A percentile compares a stretch with the other conserved stretches of the same genome.
Evolutionary conservation across 768 basidiomycete species (phyloP).

Genomic region (Mycena galopus): DNA sequence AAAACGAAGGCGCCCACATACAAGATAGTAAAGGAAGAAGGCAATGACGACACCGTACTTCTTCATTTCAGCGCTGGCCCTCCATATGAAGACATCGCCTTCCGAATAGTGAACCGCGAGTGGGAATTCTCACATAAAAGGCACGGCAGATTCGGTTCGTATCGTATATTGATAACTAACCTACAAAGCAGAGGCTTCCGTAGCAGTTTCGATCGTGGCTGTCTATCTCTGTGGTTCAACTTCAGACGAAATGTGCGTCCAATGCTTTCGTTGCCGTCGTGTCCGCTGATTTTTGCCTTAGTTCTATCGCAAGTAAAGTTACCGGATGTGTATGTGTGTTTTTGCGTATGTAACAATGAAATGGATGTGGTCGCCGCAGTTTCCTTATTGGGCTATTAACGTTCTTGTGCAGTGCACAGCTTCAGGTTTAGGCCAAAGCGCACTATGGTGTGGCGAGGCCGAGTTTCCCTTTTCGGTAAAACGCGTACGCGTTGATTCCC

Average conservation of each 20-base stretch:
- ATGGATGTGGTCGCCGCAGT: neutral
- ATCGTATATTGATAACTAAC: constrained; percentile 11
- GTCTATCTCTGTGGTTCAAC: constrained; percentile 96
- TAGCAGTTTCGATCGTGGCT: constrained; percentile 96
- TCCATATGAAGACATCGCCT: constrained; percentile 98
- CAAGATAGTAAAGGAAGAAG: constrained; percentile 93
- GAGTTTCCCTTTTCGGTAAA: neutral
- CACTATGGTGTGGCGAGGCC: neutral
- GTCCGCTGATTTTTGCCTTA: constrained; percentile 44
- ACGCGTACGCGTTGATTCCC: constrained; percentile 2
- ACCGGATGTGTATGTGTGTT: constrained; percentile 26
- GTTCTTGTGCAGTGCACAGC: neutral
- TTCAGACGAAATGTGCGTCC: constrained; percentile 91
- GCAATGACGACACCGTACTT: constrained; percentile 95
- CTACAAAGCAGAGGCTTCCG: constrained; percentile 85
- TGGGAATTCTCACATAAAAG: constrained; percentile 99
- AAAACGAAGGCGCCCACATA: constrained; percentile 97
- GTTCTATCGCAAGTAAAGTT: constrained; percentile 85
- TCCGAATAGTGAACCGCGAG: constrained; percentile 96
- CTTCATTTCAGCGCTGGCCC: constrained; percentile 96
- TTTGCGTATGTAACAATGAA: constrained; percentile 10
- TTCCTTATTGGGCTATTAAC: constrained; percentile 9
- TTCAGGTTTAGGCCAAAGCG: constrained; percentile 11
- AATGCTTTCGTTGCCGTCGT: constrained; percentile 17
- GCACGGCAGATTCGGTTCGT: constrained; percentile 51